Conservation (phyloP, 176 grass and related monocot genomes). For the Areca catechu region DNA sequence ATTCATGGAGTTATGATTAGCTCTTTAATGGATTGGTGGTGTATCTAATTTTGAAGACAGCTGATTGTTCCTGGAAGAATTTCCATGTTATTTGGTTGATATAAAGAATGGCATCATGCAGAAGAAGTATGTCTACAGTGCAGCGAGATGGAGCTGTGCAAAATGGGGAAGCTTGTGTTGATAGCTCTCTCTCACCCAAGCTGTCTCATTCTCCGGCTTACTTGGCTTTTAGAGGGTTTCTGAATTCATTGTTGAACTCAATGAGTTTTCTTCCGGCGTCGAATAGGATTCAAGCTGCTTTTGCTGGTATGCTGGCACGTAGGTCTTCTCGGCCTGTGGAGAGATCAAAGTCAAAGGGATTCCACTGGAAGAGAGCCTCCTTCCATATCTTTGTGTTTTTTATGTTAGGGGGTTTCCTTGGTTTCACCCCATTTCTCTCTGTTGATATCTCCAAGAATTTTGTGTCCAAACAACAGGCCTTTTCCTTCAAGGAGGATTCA, state of each 20-base stretch:
- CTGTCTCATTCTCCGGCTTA: conserved; percentile 60
- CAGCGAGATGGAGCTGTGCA: conserved; percentile 49
- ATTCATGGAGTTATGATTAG: no score
- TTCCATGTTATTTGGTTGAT: neutral
- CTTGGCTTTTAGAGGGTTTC: conserved; percentile 49
- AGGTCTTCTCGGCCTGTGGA: conserved; percentile 45
- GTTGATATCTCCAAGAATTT: conserved; percentile 58
- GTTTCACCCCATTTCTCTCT: conserved; percentile 63
- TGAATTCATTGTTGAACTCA: conserved; percentile 37
- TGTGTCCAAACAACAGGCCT: conserved; percentile 15
- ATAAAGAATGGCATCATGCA: conserved; percentile 42
- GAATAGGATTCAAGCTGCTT: conserved; percentile 40
- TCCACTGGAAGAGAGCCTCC: conserved; percentile 45
- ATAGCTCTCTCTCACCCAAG: conserved; percentile 61
- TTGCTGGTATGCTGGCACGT: conserved; percentile 40
- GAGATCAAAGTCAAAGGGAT: conserved; percentile 50
- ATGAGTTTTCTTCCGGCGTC: conserved; percentile 33
- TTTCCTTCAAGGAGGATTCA: conserved; percentile 16
- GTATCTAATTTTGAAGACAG: no score
- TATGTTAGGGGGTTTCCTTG: conserved; percentile 60
- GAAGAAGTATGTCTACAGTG: conserved; percentile 43
- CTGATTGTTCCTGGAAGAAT: neutral
- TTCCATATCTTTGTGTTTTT: conserved; percentile 56
- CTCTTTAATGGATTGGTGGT: no score
- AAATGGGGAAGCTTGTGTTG: conserved; percentile 42